Evolutionary conservation across 2,329 filamentous ascomycete genomes (phyloP), one percentile per base, ranked within the genome.

Genomic region (Claviceps fusiformis): DNA sequence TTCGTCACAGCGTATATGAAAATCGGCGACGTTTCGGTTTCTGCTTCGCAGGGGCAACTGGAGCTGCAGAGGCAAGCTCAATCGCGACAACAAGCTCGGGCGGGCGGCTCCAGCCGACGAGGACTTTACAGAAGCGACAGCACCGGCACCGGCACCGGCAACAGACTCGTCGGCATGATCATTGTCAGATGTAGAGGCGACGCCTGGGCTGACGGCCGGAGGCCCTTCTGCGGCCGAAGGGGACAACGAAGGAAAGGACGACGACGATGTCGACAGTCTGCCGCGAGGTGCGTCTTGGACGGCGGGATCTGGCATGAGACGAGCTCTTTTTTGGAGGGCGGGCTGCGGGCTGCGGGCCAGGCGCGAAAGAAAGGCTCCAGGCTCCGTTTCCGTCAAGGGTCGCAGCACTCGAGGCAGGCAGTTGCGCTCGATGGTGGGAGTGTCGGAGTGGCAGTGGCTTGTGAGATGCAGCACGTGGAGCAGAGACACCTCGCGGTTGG

Each of bases 1-100:
- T 65, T 92, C 86, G 65, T 87, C 79, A 52, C 86, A 81, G 60
- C 82, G 80, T 67, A 93, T 82, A 69, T 88, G 82, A 71, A 90
- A 93, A 66, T 92, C 87, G 71, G 82, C 76, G 61, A 89, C 75
- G 67, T 86, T 82, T 63, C 87, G 84, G 56, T 70, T 74, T 56
- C 76, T 74, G 57, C 73, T 74, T 49, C 77, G 74, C 57, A 79
- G 69, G 51, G 75, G 73, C 11, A 78, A 68, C 45, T 72, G 68
- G 56, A 79, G 71, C 49, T 57, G 53, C 41, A 56, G 43, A 37
- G 77, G 75, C 50, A 78, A 69, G 55, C 71, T 70, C 59, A 81
- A 68, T 54, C 78, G 76, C 59, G 78, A 79, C 61, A 81, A 70
- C 59, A 82, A 71, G 55, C 65, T 62, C 31, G 68, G 61, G 47